Evolutionary conservation across 805 yeast species (phyloP).

Genomic region (Candida cerambycidarum): DNA sequence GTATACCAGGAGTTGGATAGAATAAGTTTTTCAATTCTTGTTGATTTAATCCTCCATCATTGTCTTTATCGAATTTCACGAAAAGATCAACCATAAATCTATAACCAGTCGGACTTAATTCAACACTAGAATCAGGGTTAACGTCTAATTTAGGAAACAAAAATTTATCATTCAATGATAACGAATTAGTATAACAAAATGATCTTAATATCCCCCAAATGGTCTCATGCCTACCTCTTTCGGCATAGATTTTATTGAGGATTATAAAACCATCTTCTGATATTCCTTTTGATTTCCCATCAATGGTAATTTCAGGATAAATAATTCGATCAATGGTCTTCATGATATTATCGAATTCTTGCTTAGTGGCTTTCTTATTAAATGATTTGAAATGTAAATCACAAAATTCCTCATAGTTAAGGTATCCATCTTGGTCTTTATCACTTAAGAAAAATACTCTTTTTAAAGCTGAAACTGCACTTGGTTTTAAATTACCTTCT

Average conservation of each 20-base stretch:
- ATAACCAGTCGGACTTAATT: conserved; percentile 89
- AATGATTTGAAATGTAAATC: conserved; percentile 76
- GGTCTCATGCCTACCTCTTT: conserved; percentile 92
- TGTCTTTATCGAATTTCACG: conserved; percentile 84
- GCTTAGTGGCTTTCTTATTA: conserved; percentile 41
- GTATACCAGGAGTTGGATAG: conserved; percentile 91
- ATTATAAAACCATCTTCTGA: conserved; percentile 73
- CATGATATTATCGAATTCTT: conserved; percentile 39
- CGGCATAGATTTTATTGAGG: conserved; percentile 80
- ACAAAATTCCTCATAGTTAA: conserved; percentile 69
- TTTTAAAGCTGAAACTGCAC: conserved; percentile 71
- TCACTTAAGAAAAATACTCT: conserved; percentile 85
- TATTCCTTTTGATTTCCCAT: conserved; percentile 49
- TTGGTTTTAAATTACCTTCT: conserved; percentile 75
- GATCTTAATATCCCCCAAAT: conserved; percentile 92
- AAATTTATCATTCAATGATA: conserved; percentile 77
- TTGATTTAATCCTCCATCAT: conserved; percentile 91
- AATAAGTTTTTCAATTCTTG: conserved; percentile 68
- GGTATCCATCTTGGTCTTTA: conserved; percentile 82
- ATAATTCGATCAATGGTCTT: conserved; percentile 31
- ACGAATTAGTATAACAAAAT: conserved; percentile 88
- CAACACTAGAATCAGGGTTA: conserved; percentile 75
- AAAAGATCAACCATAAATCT: conserved; percentile 89
- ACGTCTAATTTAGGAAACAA: conserved; percentile 80
- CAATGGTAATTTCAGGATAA: conserved; percentile 22